A percentile compares a stretch with the other conserved stretches of the same genome.
Conservation (phyloP, 2,329 filamentous ascomycete species). For the Epichloe baconii region DNA sequence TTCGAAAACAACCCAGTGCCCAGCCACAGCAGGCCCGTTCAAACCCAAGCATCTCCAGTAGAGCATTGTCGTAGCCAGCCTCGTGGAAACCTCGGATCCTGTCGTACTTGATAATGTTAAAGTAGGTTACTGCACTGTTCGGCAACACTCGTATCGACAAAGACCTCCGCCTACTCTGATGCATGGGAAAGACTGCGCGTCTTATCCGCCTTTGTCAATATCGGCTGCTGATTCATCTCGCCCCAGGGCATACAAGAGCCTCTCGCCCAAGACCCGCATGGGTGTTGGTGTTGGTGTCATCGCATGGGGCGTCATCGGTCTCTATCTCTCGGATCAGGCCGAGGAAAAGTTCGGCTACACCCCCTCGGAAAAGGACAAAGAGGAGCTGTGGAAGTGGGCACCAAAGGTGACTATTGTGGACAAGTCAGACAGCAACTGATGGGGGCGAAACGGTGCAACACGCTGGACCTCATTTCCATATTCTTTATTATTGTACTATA, state of each 20-base stretch:
- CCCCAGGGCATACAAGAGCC: slow-evolving; percentile 53
- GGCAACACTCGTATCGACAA: too few relatives aligned
- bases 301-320: slow-evolving; percentile 59
- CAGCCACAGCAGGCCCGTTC: too few relatives aligned
- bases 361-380: slow-evolving; percentile 62
- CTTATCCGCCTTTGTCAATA: background rate
- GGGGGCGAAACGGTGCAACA: background rate
- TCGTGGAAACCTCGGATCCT: too few relatives aligned
- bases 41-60: too few relatives aligned
- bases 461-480: background rate
- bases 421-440: slow-evolving; percentile 6
- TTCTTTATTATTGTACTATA: too few relatives aligned
- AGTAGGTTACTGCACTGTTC: too few relatives aligned
- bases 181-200: too few relatives aligned
- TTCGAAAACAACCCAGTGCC: too few relatives aligned
- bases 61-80: too few relatives aligned
- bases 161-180: too few relatives aligned
- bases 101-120: too few relatives aligned
- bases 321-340: slow-evolving; percentile 59
- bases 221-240: background rate
- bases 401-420: slow-evolving; percentile 53
- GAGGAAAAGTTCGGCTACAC: slow-evolving; percentile 63
- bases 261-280: slow-evolving; percentile 57
- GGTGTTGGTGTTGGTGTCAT: slow-evolving; percentile 63
- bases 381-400: slow-evolving; percentile 45